Base-by-base conservation (phyloP, 1,284 basidiomycete species). In the Ceratobasidium theobromae region DNA sequence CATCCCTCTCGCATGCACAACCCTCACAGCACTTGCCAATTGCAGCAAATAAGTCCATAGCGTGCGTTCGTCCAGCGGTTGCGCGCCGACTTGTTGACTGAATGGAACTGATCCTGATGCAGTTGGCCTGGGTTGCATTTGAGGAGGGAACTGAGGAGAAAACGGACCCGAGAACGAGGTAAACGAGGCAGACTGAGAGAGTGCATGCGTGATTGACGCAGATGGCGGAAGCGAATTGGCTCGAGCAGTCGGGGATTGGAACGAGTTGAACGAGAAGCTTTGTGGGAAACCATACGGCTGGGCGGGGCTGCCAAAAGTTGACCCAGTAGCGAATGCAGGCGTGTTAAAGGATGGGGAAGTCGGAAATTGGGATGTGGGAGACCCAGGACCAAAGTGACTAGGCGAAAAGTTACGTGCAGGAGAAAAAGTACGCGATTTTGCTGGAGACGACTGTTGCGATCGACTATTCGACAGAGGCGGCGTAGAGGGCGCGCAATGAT, bases 31-130 rank as follows among this genome's bases (percentile, higher is more conserved):
- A 69, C 85, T 88, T 1, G 90, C 88, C 62, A 99, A 85, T 76
- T 99, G 96, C 35, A 93, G 85, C 55, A 97, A 85, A 74, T 96
- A 99, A 16, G 89, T 91, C 96, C 97, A 99, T 11, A 99, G 75
- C 0, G 88, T 86, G n/a, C 87, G 81, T 76, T 99, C 97, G 0
- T 89, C 82, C 30, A 93, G 78, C 4, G 77, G 78, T 66, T 72
- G 69, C 14, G 28, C 68, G 70, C 57, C 57, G 55, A 28, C 32
- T 27, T 45, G 54, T 45, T 58, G 53, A 52, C 40, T 64, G 18
- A 52, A 53, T 25, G 55, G 28, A 18, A 21, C 23, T 30, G 23
- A 23, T 28, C 25, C 53, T 23, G 32, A 43, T 66, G 67, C 25
- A 66, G 48, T n/a, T 70, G 66, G 21, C 72, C 69, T 73, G 48